Base-by-base conservation (phyloP, 345 rosid species). In the Euphorbia lathyris region DNA sequence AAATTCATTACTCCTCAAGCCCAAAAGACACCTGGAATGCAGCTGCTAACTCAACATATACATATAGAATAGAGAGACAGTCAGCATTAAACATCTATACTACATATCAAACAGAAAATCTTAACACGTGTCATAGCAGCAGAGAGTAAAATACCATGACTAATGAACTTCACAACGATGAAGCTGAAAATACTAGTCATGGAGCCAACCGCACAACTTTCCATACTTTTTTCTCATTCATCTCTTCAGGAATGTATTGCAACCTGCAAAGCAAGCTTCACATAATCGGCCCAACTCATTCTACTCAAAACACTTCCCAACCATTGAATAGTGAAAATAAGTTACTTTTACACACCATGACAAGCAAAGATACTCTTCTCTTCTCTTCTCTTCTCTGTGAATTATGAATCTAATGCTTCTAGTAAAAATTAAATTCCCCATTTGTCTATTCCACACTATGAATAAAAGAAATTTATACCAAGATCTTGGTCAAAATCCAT, bases 171-270 rank as follows among this genome's bases (percentile, higher is more conserved):
- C 83, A 82, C 70, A 85, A 50, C 5, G 86, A 66, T 34, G 88
- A 84, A 62, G 84, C 71, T 32, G 81, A 71, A 68, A 68, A 61
- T 67, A 68, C 40, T 77, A 82, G 81, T 94, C 91, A 91, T 50
- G 97, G 98, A 66, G 90, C 91, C 92, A 94, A 78, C 51, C 98
- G 87, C 40, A 73, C 74, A 47, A 91, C 83, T 79, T 67, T 86
- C 97, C 97, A 94, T 12, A 27, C 76, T 36, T n/a, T 74, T 56
- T 76, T 84, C 52, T 89, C 87, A 20, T 86, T 70, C 7, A 82
- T 73, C 67, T 87, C 91, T 72, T 81, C 83, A 48, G 86, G 91
- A 60, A 80, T 75, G 78, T 89, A 93, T 71, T 86, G 86, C 83
- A 93, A 73, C 85, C 97, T 90, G 91, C 16, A 59, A 75, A 77